Percentiles rank a stretch among this genome's conserved stretches.
These are phyloP conservation scores for Penicillium coprophilum DNA, from an alignment of 495 filamentous ascomycete species.

Conservation along the genomic window DNA sequence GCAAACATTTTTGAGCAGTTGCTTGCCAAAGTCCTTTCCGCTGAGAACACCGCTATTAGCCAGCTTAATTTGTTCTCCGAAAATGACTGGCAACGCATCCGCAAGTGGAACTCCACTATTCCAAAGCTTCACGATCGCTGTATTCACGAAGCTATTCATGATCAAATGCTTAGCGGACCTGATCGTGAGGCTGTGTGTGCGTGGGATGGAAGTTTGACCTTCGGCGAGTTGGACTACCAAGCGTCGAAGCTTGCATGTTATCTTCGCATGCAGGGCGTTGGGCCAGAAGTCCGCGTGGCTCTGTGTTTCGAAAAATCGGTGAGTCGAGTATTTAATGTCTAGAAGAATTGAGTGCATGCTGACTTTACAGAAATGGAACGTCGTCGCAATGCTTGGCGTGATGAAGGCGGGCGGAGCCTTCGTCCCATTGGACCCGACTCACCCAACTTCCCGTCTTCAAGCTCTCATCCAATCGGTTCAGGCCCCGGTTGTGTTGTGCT, in stretches of 20 bases:
- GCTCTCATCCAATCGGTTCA: conserved; percentile 40
- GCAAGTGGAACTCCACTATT: conserved; percentile 37
- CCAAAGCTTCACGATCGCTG: conserved; percentile 43
- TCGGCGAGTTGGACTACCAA: conserved; percentile 49
- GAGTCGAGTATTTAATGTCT: conserved; percentile 18
- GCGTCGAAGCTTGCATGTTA: conserved; percentile 48
- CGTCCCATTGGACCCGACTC: conserved; percentile 58
- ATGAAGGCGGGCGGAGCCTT: conserved; percentile 60
- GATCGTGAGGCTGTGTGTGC: conserved; percentile 48
- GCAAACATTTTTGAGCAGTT: conserved; percentile 39
- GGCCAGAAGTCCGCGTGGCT: conserved; percentile 49
- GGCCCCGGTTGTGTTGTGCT: conserved; percentile 54
- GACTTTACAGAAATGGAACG: conserved; percentile 48
- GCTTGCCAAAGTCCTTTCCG: conserved; percentile 29
- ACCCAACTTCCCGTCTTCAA: conserved; percentile 53
- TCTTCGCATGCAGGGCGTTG: conserved; percentile 48
- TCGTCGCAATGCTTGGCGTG: conserved; percentile 56
- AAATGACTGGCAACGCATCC: conserved; percentile 43
- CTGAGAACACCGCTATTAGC: conserved; percentile 31
- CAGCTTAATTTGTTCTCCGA: conserved; percentile 40
- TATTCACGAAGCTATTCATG: conserved; percentile 53
- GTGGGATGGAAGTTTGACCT: conserved; percentile 64
- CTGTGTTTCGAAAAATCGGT: conserved; percentile 61
- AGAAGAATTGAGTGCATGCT: not conserved
- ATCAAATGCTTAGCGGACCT: conserved; percentile 40